These are phyloP conservation scores for Pyracantha coccinea DNA, from an alignment of 331 rosid species.

Conservation along the genomic window DNA sequence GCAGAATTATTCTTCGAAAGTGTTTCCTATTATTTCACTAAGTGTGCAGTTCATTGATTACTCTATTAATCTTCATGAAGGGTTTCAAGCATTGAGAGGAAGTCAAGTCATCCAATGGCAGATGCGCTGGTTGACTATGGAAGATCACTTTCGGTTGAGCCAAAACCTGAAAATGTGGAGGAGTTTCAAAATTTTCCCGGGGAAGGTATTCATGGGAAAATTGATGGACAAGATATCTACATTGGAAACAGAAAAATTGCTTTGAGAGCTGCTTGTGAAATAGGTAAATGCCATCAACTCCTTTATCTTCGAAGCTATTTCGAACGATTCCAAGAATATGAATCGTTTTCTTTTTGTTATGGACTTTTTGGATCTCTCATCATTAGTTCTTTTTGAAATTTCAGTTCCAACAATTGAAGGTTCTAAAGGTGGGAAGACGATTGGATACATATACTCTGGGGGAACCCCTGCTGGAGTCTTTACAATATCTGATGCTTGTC, in stretches of 20 bases:
- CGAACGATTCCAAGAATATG: not conserved
- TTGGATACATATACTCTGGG: constrained; percentile 63
- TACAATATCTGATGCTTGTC: constrained; percentile 64
- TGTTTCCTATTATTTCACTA: too few species aligned
- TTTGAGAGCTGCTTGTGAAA: constrained; percentile 47
- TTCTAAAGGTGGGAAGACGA: constrained; percentile 49
- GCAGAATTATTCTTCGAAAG: not conserved
- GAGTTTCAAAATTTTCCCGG: constrained; percentile 81
- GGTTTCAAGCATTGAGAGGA: constrained; percentile 91
- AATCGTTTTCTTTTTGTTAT: not conserved
- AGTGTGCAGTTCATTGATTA: too few species aligned
- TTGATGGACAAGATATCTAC: constrained; percentile 53
- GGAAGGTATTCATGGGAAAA: constrained; percentile 74
- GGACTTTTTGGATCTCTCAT: not conserved
- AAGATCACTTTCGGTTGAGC: constrained; percentile 48
- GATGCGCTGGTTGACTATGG: constrained; percentile 63
- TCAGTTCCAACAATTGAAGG: constrained; percentile 45
- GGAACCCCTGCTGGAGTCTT: constrained; percentile 44
- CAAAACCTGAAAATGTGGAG: constrained; percentile 62
- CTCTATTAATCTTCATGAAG: constrained; percentile 22
- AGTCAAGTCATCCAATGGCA: constrained; percentile 96
- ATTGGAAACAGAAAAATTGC: constrained; percentile 71
- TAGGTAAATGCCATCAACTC: constrained; percentile 33
- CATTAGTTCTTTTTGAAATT: not conserved
- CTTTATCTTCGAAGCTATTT: not conserved